phyloP scores from a whole-genome alignment of 208 protist genomes.

The Leishmania major region DNA sequence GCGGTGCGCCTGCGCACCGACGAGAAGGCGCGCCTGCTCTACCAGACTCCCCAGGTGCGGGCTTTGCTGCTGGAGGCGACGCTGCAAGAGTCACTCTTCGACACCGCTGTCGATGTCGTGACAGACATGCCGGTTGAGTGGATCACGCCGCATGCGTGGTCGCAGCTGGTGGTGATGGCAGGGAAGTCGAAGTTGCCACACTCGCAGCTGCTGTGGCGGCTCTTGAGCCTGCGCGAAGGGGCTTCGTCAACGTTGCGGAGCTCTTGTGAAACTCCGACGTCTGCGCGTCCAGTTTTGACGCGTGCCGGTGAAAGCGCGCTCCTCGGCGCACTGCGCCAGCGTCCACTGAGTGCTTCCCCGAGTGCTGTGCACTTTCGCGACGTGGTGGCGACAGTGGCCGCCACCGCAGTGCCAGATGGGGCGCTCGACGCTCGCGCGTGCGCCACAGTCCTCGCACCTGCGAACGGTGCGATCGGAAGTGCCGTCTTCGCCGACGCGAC shows the following conservation, averaged over 20 bases:
- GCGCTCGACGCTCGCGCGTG: conserved; percentile 6
- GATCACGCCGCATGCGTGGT: conserved; percentile 67
- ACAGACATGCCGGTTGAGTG: conserved; percentile 42
- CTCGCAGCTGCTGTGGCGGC: conserved; percentile 60
- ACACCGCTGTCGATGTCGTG: conserved; percentile 48
- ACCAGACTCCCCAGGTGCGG: conserved; percentile 40
- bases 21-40: conserved; percentile 29
- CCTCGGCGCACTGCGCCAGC: conserved; percentile 13
- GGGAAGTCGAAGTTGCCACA: conserved; percentile 62
- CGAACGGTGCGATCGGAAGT: not conserved
- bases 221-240: conserved; percentile 31
- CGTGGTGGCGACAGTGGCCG: not conserved
- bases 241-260: not conserved
- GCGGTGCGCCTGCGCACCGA: conserved; percentile 7
- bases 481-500: not conserved
- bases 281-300: conserved; percentile 15
- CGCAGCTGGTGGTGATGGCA: conserved; percentile 47
- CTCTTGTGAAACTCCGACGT: not conserved
- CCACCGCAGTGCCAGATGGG: not conserved
- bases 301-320: conserved; percentile 36
- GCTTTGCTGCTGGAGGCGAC: conserved; percentile 58
- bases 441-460: not conserved
- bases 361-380: not conserved
- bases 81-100: conserved; percentile 43
- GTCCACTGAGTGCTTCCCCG: not conserved